Conservation (phyloP, 257 asterid species). For the Plantago major region DNA sequence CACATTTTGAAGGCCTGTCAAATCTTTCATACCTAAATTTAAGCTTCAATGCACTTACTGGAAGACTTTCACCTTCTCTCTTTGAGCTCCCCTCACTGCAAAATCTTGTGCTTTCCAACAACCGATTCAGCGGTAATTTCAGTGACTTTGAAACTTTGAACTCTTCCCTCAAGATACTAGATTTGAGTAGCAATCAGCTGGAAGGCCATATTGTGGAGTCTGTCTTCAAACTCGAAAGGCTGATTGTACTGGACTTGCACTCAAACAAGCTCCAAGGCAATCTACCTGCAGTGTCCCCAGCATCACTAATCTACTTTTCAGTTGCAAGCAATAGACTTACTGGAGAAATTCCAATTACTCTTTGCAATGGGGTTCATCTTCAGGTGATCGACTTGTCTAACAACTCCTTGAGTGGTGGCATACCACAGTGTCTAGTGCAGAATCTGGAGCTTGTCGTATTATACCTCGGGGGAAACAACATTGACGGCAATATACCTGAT, state of each 20-base stretch:
- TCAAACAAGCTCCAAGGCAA: constrained; percentile 30
- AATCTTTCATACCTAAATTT: constrained; percentile 29
- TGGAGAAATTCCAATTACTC: constrained; percentile 36
- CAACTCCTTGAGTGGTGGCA: constrained; percentile 31
- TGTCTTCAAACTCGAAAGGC: constrained; percentile 24
- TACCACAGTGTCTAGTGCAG: constrained; percentile 32
- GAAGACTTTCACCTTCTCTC: constrained; percentile 36
- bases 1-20: constrained; percentile 36
- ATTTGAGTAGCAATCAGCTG: constrained; percentile 37
- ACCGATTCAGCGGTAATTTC: constrained; percentile 38
- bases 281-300: constrained; percentile 21
- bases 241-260: constrained; percentile 29
- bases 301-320: constrained; percentile 23
- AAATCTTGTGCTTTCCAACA: constrained; percentile 30
- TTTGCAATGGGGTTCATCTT: constrained; percentile 28
- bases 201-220: constrained; percentile 33
- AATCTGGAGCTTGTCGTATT: constrained; percentile 13
- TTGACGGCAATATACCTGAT: constrained; percentile 35
- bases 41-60: constrained; percentile 30
- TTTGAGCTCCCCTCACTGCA: constrained; percentile 38
- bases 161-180: constrained; percentile 28
- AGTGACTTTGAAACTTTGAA: constrained; percentile 16
- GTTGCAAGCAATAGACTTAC: constrained; percentile 25
- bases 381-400: constrained; percentile 41
- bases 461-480: constrained; percentile 29